Evolutionary conservation across 192 early-diverging fungal species (phyloP).

Genomic region (Backusella mclennaniae): DNA sequence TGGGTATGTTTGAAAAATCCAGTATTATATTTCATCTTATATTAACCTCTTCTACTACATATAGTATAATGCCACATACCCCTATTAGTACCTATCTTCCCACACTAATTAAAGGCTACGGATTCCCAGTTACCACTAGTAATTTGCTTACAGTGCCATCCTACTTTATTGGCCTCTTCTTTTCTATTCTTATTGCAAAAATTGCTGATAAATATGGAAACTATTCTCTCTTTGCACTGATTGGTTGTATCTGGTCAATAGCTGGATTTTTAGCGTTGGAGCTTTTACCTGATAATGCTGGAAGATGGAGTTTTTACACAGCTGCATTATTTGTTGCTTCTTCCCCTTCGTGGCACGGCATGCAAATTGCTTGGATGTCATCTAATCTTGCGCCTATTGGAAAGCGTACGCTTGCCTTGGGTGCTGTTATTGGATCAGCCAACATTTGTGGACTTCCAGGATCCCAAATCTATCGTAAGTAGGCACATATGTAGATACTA

Average conservation of each 20-base stretch:
- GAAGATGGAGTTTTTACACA: slow-evolving; percentile 23
- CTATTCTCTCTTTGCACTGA: slow-evolving; percentile 13
- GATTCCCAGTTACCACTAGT: slow-evolving; percentile 21
- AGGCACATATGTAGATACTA: neutral
- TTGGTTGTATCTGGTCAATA: slow-evolving; percentile 19
- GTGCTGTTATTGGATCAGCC: slow-evolving; percentile 24
- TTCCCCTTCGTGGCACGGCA: slow-evolving; percentile 26
- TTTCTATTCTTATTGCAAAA: slow-evolving; percentile 18
- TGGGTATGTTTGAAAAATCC: neutral
- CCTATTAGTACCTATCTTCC: slow-evolving; percentile 18
- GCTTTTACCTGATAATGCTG: slow-evolving; percentile 29
- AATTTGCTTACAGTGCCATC: slow-evolving; percentile 20
- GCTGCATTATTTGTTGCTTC: slow-evolving; percentile 14
- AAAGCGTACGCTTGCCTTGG: slow-evolving; percentile 25
- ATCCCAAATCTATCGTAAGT: slow-evolving; percentile 27
- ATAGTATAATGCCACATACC: slow-evolving; percentile 20
- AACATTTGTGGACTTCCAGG: slow-evolving; percentile 28
- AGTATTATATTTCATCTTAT: neutral
- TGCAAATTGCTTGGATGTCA: slow-evolving; percentile 35
- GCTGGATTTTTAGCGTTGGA: slow-evolving; percentile 29
- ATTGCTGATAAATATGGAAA: slow-evolving; percentile 17
- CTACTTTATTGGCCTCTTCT: slow-evolving; percentile 9
- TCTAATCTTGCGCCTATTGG: slow-evolving; percentile 25
- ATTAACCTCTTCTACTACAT: neutral
- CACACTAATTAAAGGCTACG: slow-evolving; percentile 17